These are phyloP conservation scores for Mucor racemosus DNA, from an alignment of 371 early-diverging fungal species.

Conservation along the genomic window DNA sequence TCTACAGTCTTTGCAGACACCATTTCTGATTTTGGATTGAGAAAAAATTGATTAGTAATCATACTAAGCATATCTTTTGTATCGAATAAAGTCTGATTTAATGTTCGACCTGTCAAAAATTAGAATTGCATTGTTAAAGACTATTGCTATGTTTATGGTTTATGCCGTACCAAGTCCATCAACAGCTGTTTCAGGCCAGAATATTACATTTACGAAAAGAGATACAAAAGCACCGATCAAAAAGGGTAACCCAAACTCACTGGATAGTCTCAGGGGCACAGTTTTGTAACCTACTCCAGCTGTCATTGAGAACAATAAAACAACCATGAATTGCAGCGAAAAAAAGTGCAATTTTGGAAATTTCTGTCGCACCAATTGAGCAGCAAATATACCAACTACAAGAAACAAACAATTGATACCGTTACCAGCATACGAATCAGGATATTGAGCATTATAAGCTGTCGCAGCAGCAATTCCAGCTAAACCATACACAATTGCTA, in stretches of 20 bases:
- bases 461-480: constrained; percentile 37
- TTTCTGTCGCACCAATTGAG: constrained; percentile 26
- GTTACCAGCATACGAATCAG: constrained; percentile 9
- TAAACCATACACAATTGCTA: constrained; percentile 39
- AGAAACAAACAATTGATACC: constrained; percentile 27
- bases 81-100: constrained; percentile 35
- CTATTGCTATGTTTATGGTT: too few relatives aligned
- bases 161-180: constrained; percentile 43
- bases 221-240: constrained; percentile 26
- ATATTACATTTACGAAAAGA: constrained; percentile 35
- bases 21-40: constrained; percentile 34
- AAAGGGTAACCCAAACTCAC: constrained; percentile 25
- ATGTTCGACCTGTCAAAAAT: constrained; percentile 36
- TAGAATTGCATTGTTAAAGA: background rate
- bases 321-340: constrained; percentile 32
- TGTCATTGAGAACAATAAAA: constrained; percentile 25
- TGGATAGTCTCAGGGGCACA: constrained; percentile 10
- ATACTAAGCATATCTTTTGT: constrained; percentile 44
- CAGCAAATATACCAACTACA: constrained; percentile 24
- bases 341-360: constrained; percentile 31
- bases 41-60: constrained; percentile 46
- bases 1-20: constrained; percentile 32
- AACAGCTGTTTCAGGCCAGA: constrained; percentile 53
- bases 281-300: constrained; percentile 4
- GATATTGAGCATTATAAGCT: constrained; percentile 32